Conservation (phyloP, 2,329 filamentous ascomycete species). For the Myrmaecium sp. region DNA sequence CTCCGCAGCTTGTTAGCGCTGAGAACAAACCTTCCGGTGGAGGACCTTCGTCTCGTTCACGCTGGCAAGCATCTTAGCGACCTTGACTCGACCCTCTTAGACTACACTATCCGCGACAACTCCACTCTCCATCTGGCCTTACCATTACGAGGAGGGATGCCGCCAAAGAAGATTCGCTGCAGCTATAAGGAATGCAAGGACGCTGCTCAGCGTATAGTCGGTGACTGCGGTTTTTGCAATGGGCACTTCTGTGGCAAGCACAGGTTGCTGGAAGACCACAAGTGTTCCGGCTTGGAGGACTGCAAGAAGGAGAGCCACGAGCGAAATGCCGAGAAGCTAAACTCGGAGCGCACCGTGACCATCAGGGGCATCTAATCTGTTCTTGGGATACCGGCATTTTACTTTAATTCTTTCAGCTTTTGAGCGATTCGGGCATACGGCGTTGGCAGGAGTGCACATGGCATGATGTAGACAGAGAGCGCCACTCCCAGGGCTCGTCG, state of each 20-base stretch:
- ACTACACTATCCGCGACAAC: constrained; percentile 32
- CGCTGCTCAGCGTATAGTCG: constrained; percentile 78
- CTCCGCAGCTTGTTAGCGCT: constrained; percentile 40
- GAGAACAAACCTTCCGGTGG: constrained; percentile 35
- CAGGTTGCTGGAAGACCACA: constrained; percentile 82
- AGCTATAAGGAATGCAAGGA: constrained; percentile 79
- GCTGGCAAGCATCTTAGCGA: constrained; percentile 38
- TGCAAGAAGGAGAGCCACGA: constrained; percentile 97
- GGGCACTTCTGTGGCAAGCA: constrained; percentile 94
- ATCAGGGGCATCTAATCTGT: constrained; percentile 71
- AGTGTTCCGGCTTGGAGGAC: constrained; percentile 82
- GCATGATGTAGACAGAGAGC: too few relatives aligned
- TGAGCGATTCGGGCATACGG: too few relatives aligned
- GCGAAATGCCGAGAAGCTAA: constrained; percentile 80
- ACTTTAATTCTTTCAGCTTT: not conserved
- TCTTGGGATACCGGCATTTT: not conserved
- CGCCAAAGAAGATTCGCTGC: constrained; percentile 68
- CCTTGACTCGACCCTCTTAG: constrained; percentile 24
- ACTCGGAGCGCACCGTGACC: constrained; percentile 81
- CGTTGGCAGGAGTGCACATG: too few relatives aligned
- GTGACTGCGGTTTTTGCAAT: constrained; percentile 88
- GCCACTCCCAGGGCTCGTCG: too few relatives aligned
- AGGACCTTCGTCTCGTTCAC: constrained; percentile 38
- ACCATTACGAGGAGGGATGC: constrained; percentile 38
- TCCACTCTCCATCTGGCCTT: constrained; percentile 37